Conservation (phyloP, 2,329 filamentous ascomycete species). For the Berkeleyomyces basicola region DNA sequence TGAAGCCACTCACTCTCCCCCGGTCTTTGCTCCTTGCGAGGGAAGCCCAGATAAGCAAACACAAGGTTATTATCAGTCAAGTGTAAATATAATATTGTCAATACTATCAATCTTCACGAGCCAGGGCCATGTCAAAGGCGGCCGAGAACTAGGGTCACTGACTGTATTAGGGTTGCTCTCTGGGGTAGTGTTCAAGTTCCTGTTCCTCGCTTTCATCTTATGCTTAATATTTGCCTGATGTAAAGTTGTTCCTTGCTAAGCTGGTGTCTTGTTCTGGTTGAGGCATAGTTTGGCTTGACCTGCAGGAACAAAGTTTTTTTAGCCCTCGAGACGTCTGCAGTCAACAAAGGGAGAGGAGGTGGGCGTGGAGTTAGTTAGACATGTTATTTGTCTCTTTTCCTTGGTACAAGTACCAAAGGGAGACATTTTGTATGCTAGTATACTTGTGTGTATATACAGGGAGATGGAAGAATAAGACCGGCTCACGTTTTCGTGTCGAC, state of each 20-base stretch:
- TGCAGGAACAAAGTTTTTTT: background rate
- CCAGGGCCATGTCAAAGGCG: no score
- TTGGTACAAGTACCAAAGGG: no score
- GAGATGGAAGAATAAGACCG: background rate
- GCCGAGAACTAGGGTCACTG: background rate
- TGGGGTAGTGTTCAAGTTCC: background rate
- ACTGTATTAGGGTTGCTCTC: background rate
- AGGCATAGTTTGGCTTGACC: background rate
- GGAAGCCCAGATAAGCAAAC: background rate
- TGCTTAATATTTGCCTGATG: background rate
- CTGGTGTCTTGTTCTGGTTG: background rate
- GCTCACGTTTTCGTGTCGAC: background rate
- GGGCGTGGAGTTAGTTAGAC: background rate
- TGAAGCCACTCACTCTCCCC: background rate
- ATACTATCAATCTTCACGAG: no score
- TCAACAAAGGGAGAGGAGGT: background rate
- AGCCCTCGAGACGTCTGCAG: background rate
- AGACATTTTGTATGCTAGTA: no score
- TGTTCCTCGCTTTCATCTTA: background rate
- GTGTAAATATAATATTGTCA: no score
- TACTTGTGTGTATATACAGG: background rate
- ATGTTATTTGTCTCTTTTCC: no score
- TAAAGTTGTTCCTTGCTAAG: background rate
- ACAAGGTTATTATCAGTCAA: background rate
- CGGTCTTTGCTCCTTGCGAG: background rate